Conservation (phyloP, 108 stramenopile genomes). For the Cyclostephanos tholiformis region DNA sequence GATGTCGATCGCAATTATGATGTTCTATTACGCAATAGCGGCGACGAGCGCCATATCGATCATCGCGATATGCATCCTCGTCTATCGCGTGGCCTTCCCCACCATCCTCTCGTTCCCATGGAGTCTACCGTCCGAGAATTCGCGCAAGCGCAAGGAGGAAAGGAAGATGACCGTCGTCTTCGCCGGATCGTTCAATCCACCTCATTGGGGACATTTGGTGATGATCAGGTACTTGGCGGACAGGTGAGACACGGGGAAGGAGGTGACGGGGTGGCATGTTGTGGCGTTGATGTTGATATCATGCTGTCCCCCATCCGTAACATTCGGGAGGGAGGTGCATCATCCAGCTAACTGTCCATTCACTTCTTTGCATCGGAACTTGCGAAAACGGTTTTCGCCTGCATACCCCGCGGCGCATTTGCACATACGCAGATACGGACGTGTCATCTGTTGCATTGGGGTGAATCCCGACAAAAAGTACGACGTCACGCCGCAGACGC, state of each 20-base stretch:
- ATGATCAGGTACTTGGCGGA: constrained; percentile 78
- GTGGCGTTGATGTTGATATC: neutral
- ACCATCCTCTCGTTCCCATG: constrained; percentile 49
- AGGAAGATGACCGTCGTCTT: constrained; percentile 59
- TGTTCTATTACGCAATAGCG: neutral
- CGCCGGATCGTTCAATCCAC: constrained; percentile 88
- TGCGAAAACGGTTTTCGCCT: neutral
- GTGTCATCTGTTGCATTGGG: constrained; percentile 79
- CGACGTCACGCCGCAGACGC: constrained; percentile 66
- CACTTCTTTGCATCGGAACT: no score
- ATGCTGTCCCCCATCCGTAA: no score
- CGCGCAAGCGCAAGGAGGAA: constrained; percentile 33
- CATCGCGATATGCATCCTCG: constrained; percentile 10
- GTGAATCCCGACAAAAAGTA: constrained; percentile 83
- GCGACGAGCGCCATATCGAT: neutral
- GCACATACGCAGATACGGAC: constrained; percentile 48
- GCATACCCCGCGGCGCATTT: neutral
- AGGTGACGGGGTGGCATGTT: neutral
- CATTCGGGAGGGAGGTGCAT: neutral
- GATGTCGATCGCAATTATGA: neutral
- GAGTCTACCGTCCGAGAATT: constrained; percentile 21
- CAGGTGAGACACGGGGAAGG: constrained; percentile 26
- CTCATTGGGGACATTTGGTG: constrained; percentile 79
- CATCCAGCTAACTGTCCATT: neutral
- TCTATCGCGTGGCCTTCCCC: constrained; percentile 42